Base-by-base conservation (phyloP, 2,329 filamentous ascomycete species). In the Colletotrichum sp. region DNA sequence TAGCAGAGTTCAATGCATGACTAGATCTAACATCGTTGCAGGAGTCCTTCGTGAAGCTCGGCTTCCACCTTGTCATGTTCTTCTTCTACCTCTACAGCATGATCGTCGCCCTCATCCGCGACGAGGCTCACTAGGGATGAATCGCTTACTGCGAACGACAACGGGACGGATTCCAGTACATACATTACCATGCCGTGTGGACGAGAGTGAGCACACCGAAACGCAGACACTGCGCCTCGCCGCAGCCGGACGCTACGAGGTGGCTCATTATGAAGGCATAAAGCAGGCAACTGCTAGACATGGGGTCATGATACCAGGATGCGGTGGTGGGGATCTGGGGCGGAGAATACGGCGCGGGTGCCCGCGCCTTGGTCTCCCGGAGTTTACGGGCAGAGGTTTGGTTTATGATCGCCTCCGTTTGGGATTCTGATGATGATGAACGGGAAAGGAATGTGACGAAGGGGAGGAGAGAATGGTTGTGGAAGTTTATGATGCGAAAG, bases 41-140 rank as follows among this genome's bases (percentile, higher is more conserved):
- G 96, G 97, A 99, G 92, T 99, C 97, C 1, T 99, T 99, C 86
- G 93, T 97, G 89, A 99, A 99, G 90, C 95, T 99, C 59, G 97
- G 96, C 72, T 99, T 99, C 91, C 97, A 99, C 87, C 90, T 99
- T 77, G 86, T 99, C 88, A 98, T 99, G 96, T 99, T 99, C 92
- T 99, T 99, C 93, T 99, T 99, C 92, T 99, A 99, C 89, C 94
- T 99, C 73, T 98, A 98, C 92, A 98, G 95, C 93, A 98, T 97
- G 95, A 97, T 97, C 81, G 96, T 98, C 79, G 96, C 97, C 80
- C 91, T 99, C 78, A 99, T 99, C 89, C 93, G 94, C 83, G 97
- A 99, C 86, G 97, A 99, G 88, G 92, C 94, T 76, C 92, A 96
- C 87, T 98, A 93, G 22, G 24, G 64, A 22, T 59, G 26, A 63